Evolutionary conservation across 805 yeast species (phyloP).

Genomic region (Kuraishia borneana): DNA sequence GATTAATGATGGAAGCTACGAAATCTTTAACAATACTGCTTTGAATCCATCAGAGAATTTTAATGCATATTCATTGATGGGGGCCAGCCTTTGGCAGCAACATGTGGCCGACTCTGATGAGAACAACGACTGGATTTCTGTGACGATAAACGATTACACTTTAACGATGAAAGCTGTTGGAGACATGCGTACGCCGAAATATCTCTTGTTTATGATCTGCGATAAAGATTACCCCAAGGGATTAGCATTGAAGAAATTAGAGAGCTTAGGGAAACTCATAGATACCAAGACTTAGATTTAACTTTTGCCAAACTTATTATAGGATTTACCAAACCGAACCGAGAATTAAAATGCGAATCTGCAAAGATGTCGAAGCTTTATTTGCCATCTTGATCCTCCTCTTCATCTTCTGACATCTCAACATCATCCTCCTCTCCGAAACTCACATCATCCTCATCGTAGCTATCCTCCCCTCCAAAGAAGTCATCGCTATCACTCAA

Average conservation of each 20-base stretch:
- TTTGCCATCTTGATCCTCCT: slow-evolving; percentile 6
- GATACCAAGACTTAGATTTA: slow-evolving; percentile 11
- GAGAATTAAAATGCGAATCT: too few relatives aligned
- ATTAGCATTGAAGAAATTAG: slow-evolving; percentile 16
- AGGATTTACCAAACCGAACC: too few relatives aligned
- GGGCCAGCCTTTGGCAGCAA: slow-evolving; percentile 16
- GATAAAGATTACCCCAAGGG: slow-evolving; percentile 16
- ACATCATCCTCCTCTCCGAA: slow-evolving; percentile 6
- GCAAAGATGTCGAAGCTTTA: too few relatives aligned
- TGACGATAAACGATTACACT: slow-evolving; percentile 12
- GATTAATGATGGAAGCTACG: background rate
- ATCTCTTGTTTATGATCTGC: slow-evolving; percentile 16
- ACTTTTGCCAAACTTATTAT: background rate
- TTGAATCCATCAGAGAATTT: slow-evolving; percentile 18
- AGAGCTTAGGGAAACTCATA: slow-evolving; percentile 7
- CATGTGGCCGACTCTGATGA: slow-evolving; percentile 1
- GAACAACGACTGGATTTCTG: slow-evolving; percentile 12
- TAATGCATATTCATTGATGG: slow-evolving; percentile 16
- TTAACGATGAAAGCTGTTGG: slow-evolving; percentile 7
- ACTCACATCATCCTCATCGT: slow-evolving; percentile 8
- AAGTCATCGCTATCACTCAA: slow-evolving; percentile 8
- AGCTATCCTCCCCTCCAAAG: slow-evolving; percentile 1
- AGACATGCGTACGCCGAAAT: slow-evolving; percentile 10
- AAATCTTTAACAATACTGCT: slow-evolving; percentile 14
- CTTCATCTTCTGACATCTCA: slow-evolving; percentile 5